These are phyloP conservation scores for Aureobasidium leucospermi DNA, from an alignment of 2,329 filamentous ascomycete genomes.

Conservation along the genomic window DNA sequence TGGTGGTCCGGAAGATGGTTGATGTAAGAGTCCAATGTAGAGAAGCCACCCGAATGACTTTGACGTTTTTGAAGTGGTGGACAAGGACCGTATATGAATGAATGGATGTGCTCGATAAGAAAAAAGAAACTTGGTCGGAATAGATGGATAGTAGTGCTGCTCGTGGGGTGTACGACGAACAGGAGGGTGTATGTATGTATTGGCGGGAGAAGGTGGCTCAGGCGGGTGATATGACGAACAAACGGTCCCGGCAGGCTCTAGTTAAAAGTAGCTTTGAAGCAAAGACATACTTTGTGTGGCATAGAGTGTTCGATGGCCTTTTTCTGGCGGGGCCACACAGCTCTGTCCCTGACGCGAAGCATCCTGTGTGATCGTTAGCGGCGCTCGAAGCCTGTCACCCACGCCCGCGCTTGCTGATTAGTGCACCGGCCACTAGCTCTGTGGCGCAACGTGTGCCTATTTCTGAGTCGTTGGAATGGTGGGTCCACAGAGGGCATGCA, in stretches of 20 bases:
- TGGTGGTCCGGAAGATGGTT: background rate
- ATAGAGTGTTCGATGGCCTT: slow-evolving; percentile 13
- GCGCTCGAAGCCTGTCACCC: slow-evolving; percentile 12
- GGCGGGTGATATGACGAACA: slow-evolving; percentile 13
- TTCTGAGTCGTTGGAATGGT: slow-evolving; percentile 15
- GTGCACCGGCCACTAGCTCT: slow-evolving; percentile 9
- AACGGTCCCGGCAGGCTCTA: slow-evolving; percentile 11
- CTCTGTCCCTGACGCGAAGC: slow-evolving; percentile 13
- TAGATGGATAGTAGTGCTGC: slow-evolving; percentile 3
- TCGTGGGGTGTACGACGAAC: slow-evolving; percentile 8
- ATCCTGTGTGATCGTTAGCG: slow-evolving; percentile 11
- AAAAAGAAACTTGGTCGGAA: slow-evolving; percentile 4
- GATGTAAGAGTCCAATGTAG: slow-evolving; percentile 2
- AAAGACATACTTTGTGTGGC: slow-evolving; percentile 14
- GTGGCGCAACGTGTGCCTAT: slow-evolving; percentile 15
- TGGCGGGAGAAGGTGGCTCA: slow-evolving; percentile 12
- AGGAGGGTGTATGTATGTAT: slow-evolving; percentile 14
- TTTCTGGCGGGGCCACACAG: slow-evolving; percentile 12
- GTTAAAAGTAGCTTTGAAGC: slow-evolving; percentile 14
- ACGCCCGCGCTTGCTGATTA: slow-evolving; percentile 12
- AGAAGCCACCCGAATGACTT: background rate
- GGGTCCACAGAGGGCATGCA: slow-evolving; percentile 13
- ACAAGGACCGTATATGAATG: slow-evolving; percentile 12
- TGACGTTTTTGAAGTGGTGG: background rate
- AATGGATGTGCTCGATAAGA: background rate